phyloP scores from a whole-genome alignment of 495 filamentous ascomycete species.

The Hypoxylon cercidicola region DNA sequence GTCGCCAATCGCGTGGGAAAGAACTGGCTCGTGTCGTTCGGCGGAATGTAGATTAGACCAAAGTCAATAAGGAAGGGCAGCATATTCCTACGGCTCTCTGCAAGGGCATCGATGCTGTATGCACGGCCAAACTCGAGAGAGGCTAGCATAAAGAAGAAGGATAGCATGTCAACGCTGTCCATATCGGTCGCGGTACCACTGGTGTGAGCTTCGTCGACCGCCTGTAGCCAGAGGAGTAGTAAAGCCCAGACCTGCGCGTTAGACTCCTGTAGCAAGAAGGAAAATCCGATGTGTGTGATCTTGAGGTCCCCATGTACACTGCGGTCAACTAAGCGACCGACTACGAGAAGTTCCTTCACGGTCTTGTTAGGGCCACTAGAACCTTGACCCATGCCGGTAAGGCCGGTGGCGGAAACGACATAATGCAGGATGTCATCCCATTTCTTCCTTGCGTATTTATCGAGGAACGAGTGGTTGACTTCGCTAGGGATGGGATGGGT shows the following conservation, averaged over 20 bases:
- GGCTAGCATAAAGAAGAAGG: conserved; percentile 95
- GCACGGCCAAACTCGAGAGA: conserved; percentile 89
- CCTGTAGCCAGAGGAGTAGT: conserved; percentile 90
- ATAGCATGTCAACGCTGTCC: conserved; percentile 91
- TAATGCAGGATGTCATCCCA: conserved; percentile 97
- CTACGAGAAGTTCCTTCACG: conserved; percentile 82
- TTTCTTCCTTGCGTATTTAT: conserved; percentile 84
- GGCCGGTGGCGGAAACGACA: conserved; percentile 74
- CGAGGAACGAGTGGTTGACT: conserved; percentile 76
- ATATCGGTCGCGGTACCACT: conserved; percentile 66
- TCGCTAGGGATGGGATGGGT: conserved; percentile 64
- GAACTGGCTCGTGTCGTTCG: conserved; percentile 70
- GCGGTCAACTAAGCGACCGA: conserved; percentile 80
- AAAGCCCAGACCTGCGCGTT: conserved; percentile 98
- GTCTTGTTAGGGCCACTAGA: conserved; percentile 71
- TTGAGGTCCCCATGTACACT: conserved; percentile 61
- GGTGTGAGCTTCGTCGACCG: conserved; percentile 64
- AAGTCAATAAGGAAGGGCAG: conserved; percentile 87
- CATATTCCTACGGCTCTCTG: conserved; percentile 84
- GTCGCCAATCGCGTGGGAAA: conserved; percentile 95
- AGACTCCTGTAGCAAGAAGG: conserved; percentile 91
- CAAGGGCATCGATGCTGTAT: conserved; percentile 83
- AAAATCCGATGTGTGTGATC: conserved; percentile 93
- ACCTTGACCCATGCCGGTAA: conserved; percentile 46
- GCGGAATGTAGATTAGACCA: conserved; percentile 82